Evolutionary conservation across 768 basidiomycete species (phyloP), one percentile per base, ranked within the genome.

Genomic region (Trametes meyenii): DNA sequence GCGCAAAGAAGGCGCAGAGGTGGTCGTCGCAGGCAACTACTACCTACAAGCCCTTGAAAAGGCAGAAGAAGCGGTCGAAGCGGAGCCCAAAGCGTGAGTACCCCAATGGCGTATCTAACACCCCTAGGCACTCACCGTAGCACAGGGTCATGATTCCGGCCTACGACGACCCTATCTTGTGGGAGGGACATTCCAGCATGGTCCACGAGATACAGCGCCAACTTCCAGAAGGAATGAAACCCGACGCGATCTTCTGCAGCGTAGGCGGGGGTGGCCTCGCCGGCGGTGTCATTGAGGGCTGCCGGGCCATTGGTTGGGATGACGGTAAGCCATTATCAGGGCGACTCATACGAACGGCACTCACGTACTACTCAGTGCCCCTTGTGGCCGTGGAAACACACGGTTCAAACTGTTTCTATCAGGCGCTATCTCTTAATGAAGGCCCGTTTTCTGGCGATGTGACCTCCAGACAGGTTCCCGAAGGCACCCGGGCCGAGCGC

Each of bases 171-270:
- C 81, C 83, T 7, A 70, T 80, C 3, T 55, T 92, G 14, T 92
- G 90, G 90, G 80, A 86, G 69, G 91, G 91, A 1, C 88, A 92
- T 67, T 80, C 84, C n/a, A 87, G 88, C 17, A 85, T 92, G 80
- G 76, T 92, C 42, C 67, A 74, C 16, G 91, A 92, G 68, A 83
- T 90, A 44, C 70, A 76, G 17, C 67, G 71, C 11, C 87, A 90
- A 63, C 75, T 91, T 5, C 72, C 72, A 0, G 62, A 65, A 2
- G 67, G 60, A 0, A 55, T 49, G 40, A 82, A 80, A 65, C 89
- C 90, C 6, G 83, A 86, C 60, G 89, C 88, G 0, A 85, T 92
- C 44, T 85, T 92, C 61, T 92, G 90, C 68, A 86, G 85, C 54
- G 88, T 92, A 13, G 91, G 91, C 39, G 90, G 90, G 0, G 90